A percentile compares a stretch with the other conserved stretches of the same genome.
Conservation (phyloP, 805 yeast genomes). For the Saccharomycopsis sp. region DNA sequence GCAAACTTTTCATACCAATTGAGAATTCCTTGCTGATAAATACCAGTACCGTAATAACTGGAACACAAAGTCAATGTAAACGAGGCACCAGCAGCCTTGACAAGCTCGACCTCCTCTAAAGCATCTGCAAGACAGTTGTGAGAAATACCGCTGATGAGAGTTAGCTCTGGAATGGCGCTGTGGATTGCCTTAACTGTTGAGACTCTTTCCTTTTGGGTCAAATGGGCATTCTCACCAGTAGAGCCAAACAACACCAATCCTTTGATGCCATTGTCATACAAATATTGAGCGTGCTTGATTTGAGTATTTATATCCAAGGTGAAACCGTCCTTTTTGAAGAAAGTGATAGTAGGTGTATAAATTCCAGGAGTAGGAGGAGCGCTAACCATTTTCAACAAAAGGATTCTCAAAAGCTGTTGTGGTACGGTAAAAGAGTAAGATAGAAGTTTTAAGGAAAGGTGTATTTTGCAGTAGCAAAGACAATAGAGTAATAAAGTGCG, state of each 20-base stretch:
- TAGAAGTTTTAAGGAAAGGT: background rate
- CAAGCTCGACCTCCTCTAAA: conserved; percentile 32
- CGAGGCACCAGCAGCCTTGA: conserved; percentile 34
- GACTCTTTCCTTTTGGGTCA: conserved; percentile 40
- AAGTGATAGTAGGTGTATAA: conserved; percentile 50
- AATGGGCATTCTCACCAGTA: conserved; percentile 49
- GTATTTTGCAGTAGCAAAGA: no score
- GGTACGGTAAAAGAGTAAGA: background rate
- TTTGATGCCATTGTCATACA: conserved; percentile 37
- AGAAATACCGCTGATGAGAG: conserved; percentile 44
- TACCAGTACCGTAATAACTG: conserved; percentile 41
- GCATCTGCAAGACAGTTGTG: conserved; percentile 41
- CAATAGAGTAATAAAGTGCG: no score
- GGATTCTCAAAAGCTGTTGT: background rate
- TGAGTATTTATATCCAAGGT: conserved; percentile 41
- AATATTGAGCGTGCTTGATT: conserved; percentile 37
- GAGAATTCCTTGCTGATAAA: conserved; percentile 40
- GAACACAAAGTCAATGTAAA: conserved; percentile 39
- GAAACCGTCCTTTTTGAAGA: conserved; percentile 37
- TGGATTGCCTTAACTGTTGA: conserved; percentile 30
- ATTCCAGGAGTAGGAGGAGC: conserved; percentile 32
- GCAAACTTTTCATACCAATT: conserved; percentile 38
- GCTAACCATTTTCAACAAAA: background rate
- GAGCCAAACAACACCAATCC: conserved; percentile 48
- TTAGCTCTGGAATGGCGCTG: conserved; percentile 34